Conservation (phyloP, 1,284 basidiomycete species). For the Cryptococcus depauperatus region DNA sequence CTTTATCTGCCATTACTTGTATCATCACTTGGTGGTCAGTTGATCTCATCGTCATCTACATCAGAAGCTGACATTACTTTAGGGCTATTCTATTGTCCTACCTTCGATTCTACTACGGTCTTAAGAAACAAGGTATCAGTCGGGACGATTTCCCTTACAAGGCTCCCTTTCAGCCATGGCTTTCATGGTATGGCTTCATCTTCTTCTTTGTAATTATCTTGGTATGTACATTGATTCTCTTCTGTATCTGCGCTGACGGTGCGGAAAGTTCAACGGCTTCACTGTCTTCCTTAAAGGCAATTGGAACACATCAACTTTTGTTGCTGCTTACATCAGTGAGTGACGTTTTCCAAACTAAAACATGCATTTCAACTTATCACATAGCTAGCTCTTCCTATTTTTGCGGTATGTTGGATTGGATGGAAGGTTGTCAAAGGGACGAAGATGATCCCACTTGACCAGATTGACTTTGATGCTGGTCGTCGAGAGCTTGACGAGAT, state of each 20-base stretch:
- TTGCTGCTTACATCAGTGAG: conserved; percentile 45
- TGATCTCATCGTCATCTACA: conserved; percentile 3
- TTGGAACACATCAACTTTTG: conserved; percentile 39
- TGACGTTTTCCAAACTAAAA: background rate
- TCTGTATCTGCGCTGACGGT: background rate
- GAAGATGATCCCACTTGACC: conserved; percentile 48
- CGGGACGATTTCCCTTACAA: conserved; percentile 53
- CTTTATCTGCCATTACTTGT: conserved; percentile 61
- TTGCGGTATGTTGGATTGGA: conserved; percentile 52
- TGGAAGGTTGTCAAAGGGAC: conserved; percentile 57
- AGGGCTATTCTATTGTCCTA: conserved; percentile 63
- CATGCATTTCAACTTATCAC: conserved; percentile 7
- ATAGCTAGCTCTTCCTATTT: conserved; percentile 52
- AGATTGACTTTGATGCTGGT: conserved; percentile 60
- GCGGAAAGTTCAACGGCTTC: conserved; percentile 32
- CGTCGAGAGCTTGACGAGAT: conserved; percentile 57
- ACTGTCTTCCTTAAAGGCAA: conserved; percentile 58
- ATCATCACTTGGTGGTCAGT: conserved; percentile 56
- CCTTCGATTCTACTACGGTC: conserved; percentile 61
- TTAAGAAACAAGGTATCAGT: conserved; percentile 54
- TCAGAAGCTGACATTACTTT: conserved; percentile 15
- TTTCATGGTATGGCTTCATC: conserved; percentile 41
- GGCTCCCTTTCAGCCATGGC: conserved; percentile 51
- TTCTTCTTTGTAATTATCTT: conserved; percentile 14
- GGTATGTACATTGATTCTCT: conserved; percentile 2